Evolutionary conservation across 768 basidiomycete genomes (phyloP), one percentile per base, ranked within the genome.

Genomic region (Lactarius hatsudake): DNA sequence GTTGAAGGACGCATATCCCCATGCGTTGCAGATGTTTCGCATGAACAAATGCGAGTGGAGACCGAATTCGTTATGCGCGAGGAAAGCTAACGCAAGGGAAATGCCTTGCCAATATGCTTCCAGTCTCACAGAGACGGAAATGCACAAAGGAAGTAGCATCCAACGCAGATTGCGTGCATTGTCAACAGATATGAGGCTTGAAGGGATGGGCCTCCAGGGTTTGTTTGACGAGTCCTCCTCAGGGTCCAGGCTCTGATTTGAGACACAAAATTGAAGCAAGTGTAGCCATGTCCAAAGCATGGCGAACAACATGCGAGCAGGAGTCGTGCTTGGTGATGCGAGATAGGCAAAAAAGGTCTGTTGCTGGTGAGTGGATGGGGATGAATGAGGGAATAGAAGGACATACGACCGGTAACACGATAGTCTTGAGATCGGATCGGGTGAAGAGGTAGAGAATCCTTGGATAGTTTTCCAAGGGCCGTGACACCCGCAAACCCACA

Each of bases 231-330:
- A 58, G 36, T 76, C 75, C 60, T 76, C 75, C 10, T 74, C 72
- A 2, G 69, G 69, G 42, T 68, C 59, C 5, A 74, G 20, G 20
- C 60, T 65, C 65, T 75, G 74, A 60, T 76, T 76, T 17, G 74
- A 71, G 23, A 75, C 55, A 61, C 71, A 66, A 71, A 74, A 76
- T 32, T 75, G 75, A 15, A 77, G 73, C 18, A 75, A 66, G 54
- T 77, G 76, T 0, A 76, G 40, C 76, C 75, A 75, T 12, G 70
- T 69, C 75, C 75, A 75, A 30, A 72, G 23, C 5, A 67, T 26
- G n/a, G 62, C 43, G 26, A 15, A 48, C 7, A 66, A 32, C 54
- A 62, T 56, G 34, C 60, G 65, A 43, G 38, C 60, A 17, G 2
- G 26, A 6, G 38, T 57, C 4, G 60, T 53, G 13, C 36, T 23